Percentiles rank a stretch among this genome's conserved stretches.
Conservation (phyloP, 768 basidiomycete genomes). For the Hericium coralloides region DNA sequence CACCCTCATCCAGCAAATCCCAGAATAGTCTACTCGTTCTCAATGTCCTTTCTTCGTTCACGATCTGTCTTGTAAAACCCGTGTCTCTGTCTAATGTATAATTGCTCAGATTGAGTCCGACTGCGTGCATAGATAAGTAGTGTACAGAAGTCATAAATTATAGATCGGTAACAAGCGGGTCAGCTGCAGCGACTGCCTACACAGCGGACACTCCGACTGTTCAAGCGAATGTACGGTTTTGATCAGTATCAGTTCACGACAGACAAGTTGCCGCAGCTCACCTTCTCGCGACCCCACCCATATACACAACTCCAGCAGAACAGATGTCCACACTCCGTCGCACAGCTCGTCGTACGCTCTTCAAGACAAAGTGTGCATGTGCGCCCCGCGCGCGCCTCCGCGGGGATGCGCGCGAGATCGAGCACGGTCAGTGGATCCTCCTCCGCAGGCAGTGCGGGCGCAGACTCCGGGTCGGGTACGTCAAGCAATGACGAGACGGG, state of each 20-base stretch:
- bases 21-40: constrained; percentile 15
- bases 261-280: constrained; percentile 19
- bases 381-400: constrained; percentile 43
- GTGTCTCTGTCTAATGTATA: constrained; percentile 5
- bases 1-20: constrained; percentile 82
- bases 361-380: constrained; percentile 82
- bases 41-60: constrained; percentile 1
- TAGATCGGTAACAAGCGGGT: constrained; percentile 71
- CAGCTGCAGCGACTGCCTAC: constrained; percentile 67
- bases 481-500: constrained; percentile 51
- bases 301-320: constrained; percentile 90
- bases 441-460: constrained; percentile 50
- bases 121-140: not conserved
- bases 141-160: constrained; percentile 47
- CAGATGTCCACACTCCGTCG: constrained; percentile 84
- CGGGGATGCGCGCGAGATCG: constrained; percentile 47
- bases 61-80: constrained; percentile 6
- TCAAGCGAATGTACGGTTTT: constrained; percentile 32
- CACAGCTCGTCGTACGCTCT: constrained; percentile 71
- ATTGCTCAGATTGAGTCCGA: not conserved
- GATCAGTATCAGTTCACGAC: not conserved
- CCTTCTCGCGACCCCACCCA: constrained; percentile 86
- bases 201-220: constrained; percentile 81
- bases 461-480: constrained; percentile 39
- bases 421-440: constrained; percentile 64